Evolutionary conservation across 1,284 basidiomycete species (phyloP).

Genomic region (Leccinum pseudoinsigne): DNA sequence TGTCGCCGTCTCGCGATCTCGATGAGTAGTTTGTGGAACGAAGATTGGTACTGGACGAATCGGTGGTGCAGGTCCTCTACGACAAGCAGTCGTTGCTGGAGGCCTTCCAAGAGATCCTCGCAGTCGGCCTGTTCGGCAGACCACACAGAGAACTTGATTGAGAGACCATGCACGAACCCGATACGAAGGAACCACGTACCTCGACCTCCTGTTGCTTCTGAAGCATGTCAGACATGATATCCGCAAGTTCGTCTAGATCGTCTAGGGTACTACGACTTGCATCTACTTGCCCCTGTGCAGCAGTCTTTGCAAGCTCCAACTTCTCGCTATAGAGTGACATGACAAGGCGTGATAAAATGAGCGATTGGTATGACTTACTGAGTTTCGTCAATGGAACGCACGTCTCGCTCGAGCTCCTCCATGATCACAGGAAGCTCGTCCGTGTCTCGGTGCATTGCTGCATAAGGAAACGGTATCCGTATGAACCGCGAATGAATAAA

Average conservation of each 20-base stretch:
- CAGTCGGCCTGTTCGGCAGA: constrained; percentile 45
- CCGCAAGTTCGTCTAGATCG: constrained; percentile 71
- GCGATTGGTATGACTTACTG: constrained; percentile 46
- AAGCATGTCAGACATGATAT: constrained; percentile 77
- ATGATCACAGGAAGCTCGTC: constrained; percentile 74
- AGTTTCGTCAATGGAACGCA: constrained; percentile 48
- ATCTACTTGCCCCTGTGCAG: constrained; percentile 46
- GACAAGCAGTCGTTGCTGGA: constrained; percentile 60
- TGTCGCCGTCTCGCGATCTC: constrained; percentile 70
- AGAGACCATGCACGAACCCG: background rate
- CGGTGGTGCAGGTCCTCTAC: constrained; percentile 63
- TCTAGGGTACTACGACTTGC: constrained; percentile 51
- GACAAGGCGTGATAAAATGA: background rate
- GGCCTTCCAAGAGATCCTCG: constrained; percentile 49
- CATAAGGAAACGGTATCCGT: constrained; percentile 1
- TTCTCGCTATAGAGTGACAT: constrained; percentile 39
- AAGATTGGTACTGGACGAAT: constrained; percentile 64
- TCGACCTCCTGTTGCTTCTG: constrained; percentile 64
- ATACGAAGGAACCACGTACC: constrained; percentile 36
- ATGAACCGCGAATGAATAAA: background rate
- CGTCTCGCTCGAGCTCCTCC: constrained; percentile 62
- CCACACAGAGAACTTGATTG: background rate
- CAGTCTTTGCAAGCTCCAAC: constrained; percentile 44
- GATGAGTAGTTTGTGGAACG: constrained; percentile 68
- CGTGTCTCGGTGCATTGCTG: constrained; percentile 77